Conservation (phyloP, 202 grass and related monocot genomes). For the Hordeum pubiflorum region DNA sequence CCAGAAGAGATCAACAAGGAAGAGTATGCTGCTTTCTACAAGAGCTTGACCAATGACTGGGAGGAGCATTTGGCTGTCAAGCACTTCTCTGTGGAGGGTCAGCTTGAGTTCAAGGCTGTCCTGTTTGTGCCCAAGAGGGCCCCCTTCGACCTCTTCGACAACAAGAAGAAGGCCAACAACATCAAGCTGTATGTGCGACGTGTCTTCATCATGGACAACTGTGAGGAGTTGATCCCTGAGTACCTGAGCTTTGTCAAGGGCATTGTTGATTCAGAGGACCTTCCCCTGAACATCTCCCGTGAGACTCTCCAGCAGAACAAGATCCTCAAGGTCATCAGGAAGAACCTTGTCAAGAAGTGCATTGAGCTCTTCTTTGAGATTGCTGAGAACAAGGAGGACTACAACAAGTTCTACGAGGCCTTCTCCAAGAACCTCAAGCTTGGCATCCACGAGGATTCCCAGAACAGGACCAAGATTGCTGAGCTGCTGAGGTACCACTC, state of each 20-base stretch:
- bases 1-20: constrained; percentile 83
- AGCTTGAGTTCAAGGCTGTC: constrained; percentile 74
- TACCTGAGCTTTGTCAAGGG: constrained; percentile 69
- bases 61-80: constrained; percentile 77
- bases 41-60: constrained; percentile 82
- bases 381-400: constrained; percentile 83
- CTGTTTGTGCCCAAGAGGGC: constrained; percentile 72
- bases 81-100: constrained; percentile 87
- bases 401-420: constrained; percentile 74
- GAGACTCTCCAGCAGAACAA: constrained; percentile 73
- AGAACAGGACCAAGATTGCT: constrained; percentile 54
- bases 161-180: constrained; percentile 70
- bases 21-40: constrained; percentile 80
- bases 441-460: constrained; percentile 57
- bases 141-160: constrained; percentile 73
- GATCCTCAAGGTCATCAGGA: constrained; percentile 71
- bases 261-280: constrained; percentile 76
- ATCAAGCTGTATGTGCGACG: constrained; percentile 77
- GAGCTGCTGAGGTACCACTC: constrained; percentile 67
- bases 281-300: constrained; percentile 62
- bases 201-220: constrained; percentile 86
- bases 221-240: constrained; percentile 66
- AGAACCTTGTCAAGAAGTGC: constrained; percentile 82
- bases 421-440: constrained; percentile 84
- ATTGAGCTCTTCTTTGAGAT: constrained; percentile 81